Evolutionary conservation across 805 yeast species (phyloP).

Genomic region (Candida namnaoensis): DNA sequence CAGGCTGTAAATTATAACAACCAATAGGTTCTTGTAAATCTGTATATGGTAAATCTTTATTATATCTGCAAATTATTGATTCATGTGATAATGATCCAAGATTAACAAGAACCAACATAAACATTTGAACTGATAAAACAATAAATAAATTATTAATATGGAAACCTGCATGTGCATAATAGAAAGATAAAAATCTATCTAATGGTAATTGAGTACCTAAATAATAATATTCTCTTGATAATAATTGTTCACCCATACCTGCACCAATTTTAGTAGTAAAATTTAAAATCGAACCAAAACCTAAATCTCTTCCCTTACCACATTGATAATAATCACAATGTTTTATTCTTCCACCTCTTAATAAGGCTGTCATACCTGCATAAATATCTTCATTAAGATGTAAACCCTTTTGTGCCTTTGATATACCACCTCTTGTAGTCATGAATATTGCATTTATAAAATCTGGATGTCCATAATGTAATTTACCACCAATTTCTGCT

Average conservation of each 20-base stretch:
- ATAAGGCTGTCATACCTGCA: constrained; percentile 87
- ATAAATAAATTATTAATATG: constrained; percentile 88
- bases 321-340: constrained; percentile 96
- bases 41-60: constrained; percentile 60
- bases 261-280: constrained; percentile 96
- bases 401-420: constrained; percentile 89
- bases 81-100: constrained; percentile 75
- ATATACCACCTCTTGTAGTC: constrained; percentile 94
- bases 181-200: constrained; percentile 85
- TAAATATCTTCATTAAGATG: constrained; percentile 93
- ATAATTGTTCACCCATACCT: constrained; percentile 96
- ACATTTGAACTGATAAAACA: constrained; percentile 77
- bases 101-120: constrained; percentile 72
- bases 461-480: constrained; percentile 97
- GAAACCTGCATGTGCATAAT: constrained; percentile 96
- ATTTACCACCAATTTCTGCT: constrained; percentile 89
- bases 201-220: constrained; percentile 84
- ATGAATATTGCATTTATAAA: constrained; percentile 83
- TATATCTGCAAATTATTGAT: constrained; percentile 57
- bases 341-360: constrained; percentile 89
- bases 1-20: constrained; percentile 79
- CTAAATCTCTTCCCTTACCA: constrained; percentile 94
- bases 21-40: constrained; percentile 73
- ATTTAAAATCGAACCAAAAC: constrained; percentile 85
- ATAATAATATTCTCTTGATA: constrained; percentile 87